These are phyloP conservation scores for Heterobasidion occidentale DNA, from an alignment of 1,284 basidiomycete genomes.

Conservation along the genomic window DNA sequence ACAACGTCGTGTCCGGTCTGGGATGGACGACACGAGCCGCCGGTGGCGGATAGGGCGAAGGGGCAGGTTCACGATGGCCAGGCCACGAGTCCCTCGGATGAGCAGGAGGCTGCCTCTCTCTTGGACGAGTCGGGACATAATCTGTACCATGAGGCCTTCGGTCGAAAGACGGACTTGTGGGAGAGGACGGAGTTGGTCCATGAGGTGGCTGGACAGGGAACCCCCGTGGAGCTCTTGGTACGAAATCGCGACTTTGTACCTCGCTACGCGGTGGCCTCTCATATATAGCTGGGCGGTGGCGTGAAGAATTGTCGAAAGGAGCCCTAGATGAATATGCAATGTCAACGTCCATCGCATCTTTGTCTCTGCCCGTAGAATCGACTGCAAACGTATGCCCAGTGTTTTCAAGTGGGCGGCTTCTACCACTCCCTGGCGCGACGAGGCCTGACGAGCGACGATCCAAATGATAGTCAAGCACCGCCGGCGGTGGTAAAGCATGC, in stretches of 20 bases:
- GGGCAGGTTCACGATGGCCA: neutral
- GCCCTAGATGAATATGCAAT: slow-evolving; percentile 7
- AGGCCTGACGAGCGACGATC: neutral
- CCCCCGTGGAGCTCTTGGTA: neutral
- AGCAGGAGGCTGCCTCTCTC: neutral
- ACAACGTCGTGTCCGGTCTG: neutral
- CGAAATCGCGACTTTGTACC: slow-evolving; percentile 14
- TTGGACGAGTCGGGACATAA: neutral
- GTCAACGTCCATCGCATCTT: slow-evolving; percentile 23
- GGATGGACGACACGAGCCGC: neutral
- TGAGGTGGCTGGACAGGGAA: neutral
- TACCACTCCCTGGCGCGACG: neutral
- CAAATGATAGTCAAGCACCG: neutral
- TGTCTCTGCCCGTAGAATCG: slow-evolving; percentile 5
- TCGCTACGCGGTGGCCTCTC: slow-evolving; percentile 8
- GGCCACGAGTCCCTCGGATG: neutral
- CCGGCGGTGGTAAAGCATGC: neutral
- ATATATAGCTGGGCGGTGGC: slow-evolving; percentile 7
- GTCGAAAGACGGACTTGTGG: neutral
- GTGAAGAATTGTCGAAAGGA: slow-evolving; percentile 4
- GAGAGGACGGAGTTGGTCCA: neutral
- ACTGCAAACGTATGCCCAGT: slow-evolving; percentile 2
- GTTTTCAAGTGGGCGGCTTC: slow-evolving; percentile 2
- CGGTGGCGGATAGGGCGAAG: neutral
- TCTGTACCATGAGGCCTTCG: neutral